Evolutionary conservation across 345 rosid species (phyloP).

Genomic region (Eucalyptus albens): DNA sequence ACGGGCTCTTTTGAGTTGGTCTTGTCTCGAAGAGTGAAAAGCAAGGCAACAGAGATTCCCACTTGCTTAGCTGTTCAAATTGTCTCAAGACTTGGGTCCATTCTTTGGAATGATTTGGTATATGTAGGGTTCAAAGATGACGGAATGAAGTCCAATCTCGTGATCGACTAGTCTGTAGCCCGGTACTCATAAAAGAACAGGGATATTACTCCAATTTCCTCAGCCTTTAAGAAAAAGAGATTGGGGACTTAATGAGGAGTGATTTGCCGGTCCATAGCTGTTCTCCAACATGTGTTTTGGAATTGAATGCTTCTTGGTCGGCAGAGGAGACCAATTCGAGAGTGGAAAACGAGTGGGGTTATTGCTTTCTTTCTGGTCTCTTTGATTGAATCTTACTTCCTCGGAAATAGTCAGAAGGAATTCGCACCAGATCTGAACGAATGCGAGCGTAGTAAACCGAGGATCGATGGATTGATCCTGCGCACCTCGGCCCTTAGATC

Average conservation of each 20-base stretch:
- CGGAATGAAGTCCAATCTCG: background rate
- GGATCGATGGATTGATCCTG: background rate
- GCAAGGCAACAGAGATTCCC: background rate
- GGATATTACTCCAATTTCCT: background rate
- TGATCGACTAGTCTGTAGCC: background rate
- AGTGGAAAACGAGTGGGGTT: background rate
- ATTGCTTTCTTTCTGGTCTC: background rate
- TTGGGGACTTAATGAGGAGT: background rate
- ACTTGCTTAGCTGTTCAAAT: background rate
- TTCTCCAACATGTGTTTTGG: background rate
- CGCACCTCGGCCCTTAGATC: background rate
- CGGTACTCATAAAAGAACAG: background rate
- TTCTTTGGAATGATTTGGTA: background rate
- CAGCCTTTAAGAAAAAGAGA: background rate
- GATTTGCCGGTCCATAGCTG: background rate
- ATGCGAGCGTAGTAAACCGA: background rate
- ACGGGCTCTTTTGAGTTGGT: background rate
- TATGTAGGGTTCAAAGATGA: background rate
- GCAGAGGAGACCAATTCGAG: background rate
- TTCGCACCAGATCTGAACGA: background rate
- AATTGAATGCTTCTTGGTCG: background rate
- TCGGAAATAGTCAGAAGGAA: background rate
- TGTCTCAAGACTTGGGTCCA: background rate
- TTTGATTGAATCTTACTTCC: background rate
- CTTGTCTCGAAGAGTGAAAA: background rate